These are phyloP conservation scores for Theobroma grandiflorum DNA, from an alignment of 441 rosid species.

Conservation along the genomic window DNA sequence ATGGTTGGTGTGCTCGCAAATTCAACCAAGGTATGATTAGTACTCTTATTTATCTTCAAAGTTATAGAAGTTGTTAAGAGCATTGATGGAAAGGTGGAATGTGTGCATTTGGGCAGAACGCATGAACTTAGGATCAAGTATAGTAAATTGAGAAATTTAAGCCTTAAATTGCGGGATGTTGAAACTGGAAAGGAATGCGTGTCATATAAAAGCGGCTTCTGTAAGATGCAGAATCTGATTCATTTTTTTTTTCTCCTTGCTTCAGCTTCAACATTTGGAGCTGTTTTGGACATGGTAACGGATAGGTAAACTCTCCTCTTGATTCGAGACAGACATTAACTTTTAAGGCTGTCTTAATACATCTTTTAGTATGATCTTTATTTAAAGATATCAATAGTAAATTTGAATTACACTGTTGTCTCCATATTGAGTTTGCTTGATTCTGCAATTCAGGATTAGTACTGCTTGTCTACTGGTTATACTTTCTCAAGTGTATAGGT, in stretches of 20 bases:
- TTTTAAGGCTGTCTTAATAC: conserved; percentile 12
- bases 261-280: conserved; percentile 97
- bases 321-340: conserved; percentile 8
- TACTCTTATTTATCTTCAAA: conserved; percentile 3
- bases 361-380: neutral
- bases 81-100: neutral
- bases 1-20: conserved; percentile 98
- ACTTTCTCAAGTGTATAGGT: conserved; percentile 94
- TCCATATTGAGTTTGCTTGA: conserved; percentile 32
- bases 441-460: conserved; percentile 72
- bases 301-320: conserved; percentile 71
- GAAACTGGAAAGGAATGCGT: neutral
- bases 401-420: neutral
- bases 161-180: neutral
- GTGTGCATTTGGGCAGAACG: neutral
- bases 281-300: conserved; percentile 97
- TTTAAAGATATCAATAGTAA: neutral
- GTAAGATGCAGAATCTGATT: conserved; percentile 25
- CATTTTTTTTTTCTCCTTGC: conserved; percentile 23
- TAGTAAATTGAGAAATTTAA: conserved; percentile 7
- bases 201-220: neutral
- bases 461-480: conserved; percentile 94
- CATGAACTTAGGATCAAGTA: neutral
- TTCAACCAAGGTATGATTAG: conserved; percentile 80
- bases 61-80: neutral